Conservation (phyloP, 169 alveolate species). For the Plasmodium knowlesi region DNA sequence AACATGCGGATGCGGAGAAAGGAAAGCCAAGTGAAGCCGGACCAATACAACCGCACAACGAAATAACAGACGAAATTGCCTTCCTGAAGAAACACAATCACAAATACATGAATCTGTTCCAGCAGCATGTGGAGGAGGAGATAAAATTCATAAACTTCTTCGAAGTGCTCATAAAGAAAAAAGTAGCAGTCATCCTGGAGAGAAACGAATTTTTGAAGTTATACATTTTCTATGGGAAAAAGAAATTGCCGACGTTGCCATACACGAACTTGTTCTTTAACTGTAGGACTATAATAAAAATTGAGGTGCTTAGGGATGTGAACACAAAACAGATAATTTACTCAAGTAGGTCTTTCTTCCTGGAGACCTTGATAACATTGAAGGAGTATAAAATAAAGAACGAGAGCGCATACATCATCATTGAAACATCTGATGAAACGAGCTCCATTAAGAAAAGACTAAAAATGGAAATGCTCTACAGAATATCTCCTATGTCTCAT, state of each 20-base stretch:
- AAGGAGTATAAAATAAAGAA: constrained; percentile 59
- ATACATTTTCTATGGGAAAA: constrained; percentile 59
- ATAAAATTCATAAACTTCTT: constrained; percentile 53
- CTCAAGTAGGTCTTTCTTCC: constrained; percentile 66
- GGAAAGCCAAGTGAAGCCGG: not conserved
- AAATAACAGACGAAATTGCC: constrained; percentile 10
- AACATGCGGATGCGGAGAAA: not conserved
- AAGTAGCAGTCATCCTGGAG: constrained; percentile 28
- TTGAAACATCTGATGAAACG: constrained; percentile 56
- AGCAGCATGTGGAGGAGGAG: constrained; percentile 34
- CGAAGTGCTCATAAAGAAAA: constrained; percentile 27
- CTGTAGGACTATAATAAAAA: constrained; percentile 62
- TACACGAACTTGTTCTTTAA: constrained; percentile 37
- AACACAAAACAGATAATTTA: constrained; percentile 57
- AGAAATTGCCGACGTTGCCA: constrained; percentile 25
- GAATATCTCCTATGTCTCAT: constrained; percentile 64
- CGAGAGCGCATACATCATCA: constrained; percentile 55
- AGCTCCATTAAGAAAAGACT: constrained; percentile 56
- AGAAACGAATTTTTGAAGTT: constrained; percentile 44
- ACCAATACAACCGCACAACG: not conserved
- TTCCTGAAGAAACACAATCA: constrained; percentile 30
- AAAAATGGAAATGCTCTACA: constrained; percentile 57
- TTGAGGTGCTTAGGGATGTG: constrained; percentile 60
- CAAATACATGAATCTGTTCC: constrained; percentile 49
- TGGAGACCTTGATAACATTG: constrained; percentile 60